Base-by-base conservation (phyloP, 495 filamentous ascomycete species). In the Echria macrotheca region DNA sequence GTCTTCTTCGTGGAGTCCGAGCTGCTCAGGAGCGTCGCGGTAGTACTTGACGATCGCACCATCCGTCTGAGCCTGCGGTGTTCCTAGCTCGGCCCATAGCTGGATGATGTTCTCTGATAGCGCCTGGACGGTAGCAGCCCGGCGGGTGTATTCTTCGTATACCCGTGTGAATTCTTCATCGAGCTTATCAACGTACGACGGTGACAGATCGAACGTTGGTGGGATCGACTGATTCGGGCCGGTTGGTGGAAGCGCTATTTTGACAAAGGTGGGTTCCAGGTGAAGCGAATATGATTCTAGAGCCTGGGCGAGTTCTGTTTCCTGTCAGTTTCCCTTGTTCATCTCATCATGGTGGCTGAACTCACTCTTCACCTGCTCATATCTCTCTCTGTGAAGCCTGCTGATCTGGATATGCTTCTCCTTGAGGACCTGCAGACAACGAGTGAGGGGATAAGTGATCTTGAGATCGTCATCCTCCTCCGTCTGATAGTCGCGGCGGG, bases 201-300 rank as follows among this genome's bases (percentile, higher is more conserved):
- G 81, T 0, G 90, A 96, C 25, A 99, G 78, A 55, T 96, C 88
- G 61, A 96, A 96, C 40, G 78, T 83, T 0, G 86, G 77, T 0
- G 87, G 79, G 10, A 93, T 74, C n/a, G 82, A 79, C 2, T 85
- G 78, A 47, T 88, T 84, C 3, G 84, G 78, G 0, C 82, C 77
- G 0, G 83, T 86, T 0, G 91, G 91, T 5, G 94, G 93, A 18
- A 97, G 75, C 9, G 78, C 73, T 57, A 97, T 79, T 54, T 80
- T 75, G 52, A 97, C 77, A 59, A 95, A 94, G 4, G 82, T 83
- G 14, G 86, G 64, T 65, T 99, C 93, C 28, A 99, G 85, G 62
- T 95, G 91, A 12, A 86, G 89, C 0, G 93, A 91, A 60, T 96
- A 97, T 32, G 90, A 95, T 62, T 96, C 84, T 11, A 99, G 83